Base-by-base conservation (phyloP, 805 yeast genomes). In the Saccharomycopsis selenospora region DNA sequence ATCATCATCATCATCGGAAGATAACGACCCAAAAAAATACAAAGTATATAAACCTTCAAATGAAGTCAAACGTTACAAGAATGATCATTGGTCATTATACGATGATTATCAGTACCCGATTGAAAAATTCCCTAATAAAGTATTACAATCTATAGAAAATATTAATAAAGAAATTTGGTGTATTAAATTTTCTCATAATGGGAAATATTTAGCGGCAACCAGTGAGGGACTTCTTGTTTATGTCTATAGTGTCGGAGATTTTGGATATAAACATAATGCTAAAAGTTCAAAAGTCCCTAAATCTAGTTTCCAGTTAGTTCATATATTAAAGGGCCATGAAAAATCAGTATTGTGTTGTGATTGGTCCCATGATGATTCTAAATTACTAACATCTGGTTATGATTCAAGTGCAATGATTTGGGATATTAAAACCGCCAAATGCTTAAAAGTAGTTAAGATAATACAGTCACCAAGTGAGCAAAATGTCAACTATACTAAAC, bases 91-190 rank as follows among this genome's bases (percentile, higher is more conserved):
- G 7, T 61, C 73, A 2, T 54, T 70, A 4, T 67, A 64, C 51
- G 62, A 67, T 36, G 73, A 71, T 52, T 59, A 64, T 44, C 55
- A 59, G 40, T 65, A 61, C 40, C 57, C 64, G 42, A 52, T 57
- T 33, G 51, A 57, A 17, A 57, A 61, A 36, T 74, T 77, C 51
- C 87, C 88, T 1, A 69, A 69, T 18, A 66, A 66, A 2, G 62
- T 75, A 2, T 59, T 75, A 10, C 69, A 71, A 48, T 70, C 73
- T 0, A 63, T 85, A 4, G 55, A 27, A 14, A 17, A 10, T 26
- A 43, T 43, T 11, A 14, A 64, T 1, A 79, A 82, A 59, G 95
- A 90, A 61, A 91, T 87, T 10, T 90, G 97, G 97, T 83, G 72
- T 59, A 71, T 84, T 11, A 76, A 76, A 49, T 89, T 86, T 59